Evolutionary conservation across 2,329 filamentous ascomycete genomes (phyloP), one percentile per base, ranked within the genome.

Genomic region (Aspergillus caelatus): DNA sequence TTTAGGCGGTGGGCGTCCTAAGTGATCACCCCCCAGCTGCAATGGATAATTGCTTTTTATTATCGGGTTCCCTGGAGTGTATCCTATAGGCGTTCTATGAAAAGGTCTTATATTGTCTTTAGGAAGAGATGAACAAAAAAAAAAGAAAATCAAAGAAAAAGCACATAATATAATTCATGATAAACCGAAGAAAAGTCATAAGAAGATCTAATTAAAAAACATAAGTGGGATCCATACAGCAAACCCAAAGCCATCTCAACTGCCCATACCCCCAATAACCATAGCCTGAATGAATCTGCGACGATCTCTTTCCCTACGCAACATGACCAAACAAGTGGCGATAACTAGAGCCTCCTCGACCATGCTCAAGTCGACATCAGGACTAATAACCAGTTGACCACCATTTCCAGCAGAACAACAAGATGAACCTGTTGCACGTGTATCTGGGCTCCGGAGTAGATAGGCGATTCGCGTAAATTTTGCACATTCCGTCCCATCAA

Each of bases 281-380:
- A 81, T 80, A 52, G 82, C 74, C 78, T 89, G 85, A 57, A 84
- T 74, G 63, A 79, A 71, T 62, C 85, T 79, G 66, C 85, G 78
- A 48, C 87, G 78, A 72, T 90, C 88, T 57, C 88, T 78, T 80
- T 90, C 88, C 75, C 85, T 86, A 82, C 90, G 89, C 68, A 90
- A 72, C 87, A 90, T 88, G 19, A 83, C 74, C 61, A 90, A 68
- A 62, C 83, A 87, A 19, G 84, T 88, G 50, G 83, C 81, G 21
- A 89, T 80, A 11, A 85, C 79, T 23, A 89, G 65, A n/a, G 81
- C 77, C 68, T 86, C 79, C 16, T 77, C 77, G 63, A 84, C 57
- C 14, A 69, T 19, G 16, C 46, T 50, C 16, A 50, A 8, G 14
- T 19, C 26, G 3, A 5, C 14, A 50, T 19, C 46, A 10, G 26